Conservation (phyloP, 495 filamentous ascomycete genomes). For the Hamigera avellanea region DNA sequence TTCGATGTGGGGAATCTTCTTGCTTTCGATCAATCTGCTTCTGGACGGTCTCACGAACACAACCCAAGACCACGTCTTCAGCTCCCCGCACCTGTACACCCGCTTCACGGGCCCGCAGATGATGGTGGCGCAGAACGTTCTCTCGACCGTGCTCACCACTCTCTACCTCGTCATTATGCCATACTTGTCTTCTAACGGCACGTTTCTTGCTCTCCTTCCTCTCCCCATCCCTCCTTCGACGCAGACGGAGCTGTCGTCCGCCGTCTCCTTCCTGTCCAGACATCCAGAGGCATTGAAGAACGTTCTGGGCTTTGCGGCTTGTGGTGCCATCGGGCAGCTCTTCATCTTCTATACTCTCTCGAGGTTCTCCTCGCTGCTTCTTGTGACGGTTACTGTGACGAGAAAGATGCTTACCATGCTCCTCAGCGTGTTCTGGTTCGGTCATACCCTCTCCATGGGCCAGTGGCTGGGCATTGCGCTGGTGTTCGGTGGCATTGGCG, state of each 20-base stretch:
- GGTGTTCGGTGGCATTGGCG: slow-evolving; percentile 91
- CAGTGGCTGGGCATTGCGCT: slow-evolving; percentile 88
- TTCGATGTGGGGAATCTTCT: slow-evolving; percentile 63
- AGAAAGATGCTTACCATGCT: slow-evolving; percentile 99
- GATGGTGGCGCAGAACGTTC: slow-evolving; percentile 97
- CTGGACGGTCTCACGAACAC: slow-evolving; percentile 94
- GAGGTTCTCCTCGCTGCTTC: slow-evolving; percentile 78
- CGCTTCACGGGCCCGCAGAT: slow-evolving; percentile 87
- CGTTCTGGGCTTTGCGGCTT: slow-evolving; percentile 83
- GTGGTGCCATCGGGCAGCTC: slow-evolving; percentile 86
- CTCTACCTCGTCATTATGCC: slow-evolving; percentile 68
- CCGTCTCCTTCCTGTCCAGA: slow-evolving; percentile 64
- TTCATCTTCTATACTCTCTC: slow-evolving; percentile 97
- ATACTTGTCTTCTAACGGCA: slow-evolving; percentile 52
- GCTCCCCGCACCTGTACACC: slow-evolving; percentile 44
- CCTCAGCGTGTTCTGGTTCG: slow-evolving; percentile 87
- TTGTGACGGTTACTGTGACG: slow-evolving; percentile 95
- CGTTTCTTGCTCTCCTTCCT: slow-evolving; percentile 58
- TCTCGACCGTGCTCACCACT: slow-evolving; percentile 63
- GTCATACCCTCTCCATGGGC: slow-evolving; percentile 69
- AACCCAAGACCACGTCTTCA: slow-evolving; percentile 92
- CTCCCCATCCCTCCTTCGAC: slow-evolving; percentile 39
- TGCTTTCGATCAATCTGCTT: slow-evolving; percentile 84
- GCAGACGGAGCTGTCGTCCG: slow-evolving; percentile 60
- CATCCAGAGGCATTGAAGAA: slow-evolving; percentile 74